Evolutionary conservation across 2,329 filamentous ascomycete genomes (phyloP).

Genomic region (Didymella exigua): DNA sequence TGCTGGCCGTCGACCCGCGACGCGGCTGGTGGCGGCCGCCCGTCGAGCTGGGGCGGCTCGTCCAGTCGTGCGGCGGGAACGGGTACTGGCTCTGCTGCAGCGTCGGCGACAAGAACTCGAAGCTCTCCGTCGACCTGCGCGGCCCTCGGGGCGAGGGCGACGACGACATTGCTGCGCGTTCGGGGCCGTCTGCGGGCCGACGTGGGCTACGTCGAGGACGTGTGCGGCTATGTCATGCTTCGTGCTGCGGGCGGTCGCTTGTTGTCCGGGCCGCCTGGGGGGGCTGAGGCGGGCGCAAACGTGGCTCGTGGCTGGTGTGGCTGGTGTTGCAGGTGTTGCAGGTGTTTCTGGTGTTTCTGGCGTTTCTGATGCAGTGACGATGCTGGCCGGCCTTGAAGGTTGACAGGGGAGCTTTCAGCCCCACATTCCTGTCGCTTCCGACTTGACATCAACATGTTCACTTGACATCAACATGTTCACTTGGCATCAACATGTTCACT

Average conservation of each 20-base stretch:
- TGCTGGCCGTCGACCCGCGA: conserved; percentile 84
- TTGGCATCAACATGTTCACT: too few species aligned
- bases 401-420: conserved; percentile 9
- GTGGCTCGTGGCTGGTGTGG: too few species aligned
- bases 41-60: conserved; percentile 54
- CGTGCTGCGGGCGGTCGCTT: too few species aligned
- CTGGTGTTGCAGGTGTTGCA: not conserved
- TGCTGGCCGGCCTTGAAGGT: conserved; percentile 11
- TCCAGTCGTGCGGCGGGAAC: conserved; percentile 64
- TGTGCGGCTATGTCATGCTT: conserved; percentile 5
- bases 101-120: conserved; percentile 53
- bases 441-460: not conserved
- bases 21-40: conserved; percentile 60
- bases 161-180: conserved; percentile 45
- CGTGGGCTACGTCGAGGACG: conserved; percentile 40
- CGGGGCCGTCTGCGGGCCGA: conserved; percentile 38
- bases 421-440: conserved; percentile 5
- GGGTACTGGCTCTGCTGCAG: conserved; percentile 55
- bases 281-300: too few species aligned
- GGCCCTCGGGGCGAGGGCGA: conserved; percentile 50
- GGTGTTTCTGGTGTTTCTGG: conserved; percentile 7
- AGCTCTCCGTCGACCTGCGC: conserved; percentile 56
- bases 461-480: too few species aligned
- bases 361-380: conserved; percentile 9
- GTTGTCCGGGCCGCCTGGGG: too few species aligned